Evolutionary conservation across 345 rosid species (phyloP).

Genomic region (Eutrema yunnanense): DNA sequence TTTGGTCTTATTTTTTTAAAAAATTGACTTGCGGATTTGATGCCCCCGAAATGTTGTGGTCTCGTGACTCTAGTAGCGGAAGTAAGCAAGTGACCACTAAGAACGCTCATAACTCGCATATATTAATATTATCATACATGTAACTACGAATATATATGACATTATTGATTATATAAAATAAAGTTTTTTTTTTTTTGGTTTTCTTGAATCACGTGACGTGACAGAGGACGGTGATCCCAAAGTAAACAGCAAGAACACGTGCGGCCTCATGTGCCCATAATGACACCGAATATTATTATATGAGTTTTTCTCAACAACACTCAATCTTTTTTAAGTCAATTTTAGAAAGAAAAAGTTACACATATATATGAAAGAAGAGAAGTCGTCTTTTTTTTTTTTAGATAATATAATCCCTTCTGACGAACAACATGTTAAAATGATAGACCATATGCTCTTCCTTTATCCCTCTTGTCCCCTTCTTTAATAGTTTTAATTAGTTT

Average conservation of each 20-base stretch:
- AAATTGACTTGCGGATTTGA: conserved; percentile 6
- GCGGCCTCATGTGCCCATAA: conserved; percentile 45
- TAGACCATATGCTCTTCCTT: conserved; percentile 35
- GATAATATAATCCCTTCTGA: conserved; percentile 25
- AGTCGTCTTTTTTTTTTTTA: not conserved
- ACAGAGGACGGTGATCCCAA: conserved; percentile 52
- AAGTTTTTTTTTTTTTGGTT: conserved; percentile 2
- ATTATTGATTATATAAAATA: conserved; percentile 9
- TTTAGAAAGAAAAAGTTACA: not conserved
- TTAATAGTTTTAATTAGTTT: not conserved
- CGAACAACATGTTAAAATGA: conserved; percentile 33
- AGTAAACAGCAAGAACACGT: conserved; percentile 49
- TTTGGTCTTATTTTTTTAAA: not conserved
- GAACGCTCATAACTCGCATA: conserved; percentile 15
- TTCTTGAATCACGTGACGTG: conserved; percentile 46
- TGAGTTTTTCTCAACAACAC: conserved; percentile 19
- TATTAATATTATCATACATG: not conserved
- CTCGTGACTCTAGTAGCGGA: conserved; percentile 26
- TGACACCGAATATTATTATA: conserved; percentile 29
- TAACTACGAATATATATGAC: not conserved
- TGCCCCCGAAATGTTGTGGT: conserved; percentile 18
- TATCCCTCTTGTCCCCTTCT: conserved; percentile 30
- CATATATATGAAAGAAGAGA: not conserved
- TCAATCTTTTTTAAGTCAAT: not conserved
- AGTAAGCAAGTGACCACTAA: conserved; percentile 33